Conservation (phyloP, 129 eudicot species). For the Tanacetum coccineum region DNA sequence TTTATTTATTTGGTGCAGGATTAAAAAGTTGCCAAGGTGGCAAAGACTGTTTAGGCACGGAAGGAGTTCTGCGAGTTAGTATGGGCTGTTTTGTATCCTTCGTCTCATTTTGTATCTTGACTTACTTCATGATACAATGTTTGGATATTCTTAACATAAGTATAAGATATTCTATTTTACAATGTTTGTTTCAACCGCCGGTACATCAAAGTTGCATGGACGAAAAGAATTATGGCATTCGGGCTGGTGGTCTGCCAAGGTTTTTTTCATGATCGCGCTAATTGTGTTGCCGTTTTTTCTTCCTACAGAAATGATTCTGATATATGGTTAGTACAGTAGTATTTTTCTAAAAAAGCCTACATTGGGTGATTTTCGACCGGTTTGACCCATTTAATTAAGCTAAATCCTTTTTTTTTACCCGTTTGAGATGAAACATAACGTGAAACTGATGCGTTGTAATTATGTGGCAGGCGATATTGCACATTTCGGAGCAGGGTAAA, state of each 20-base stretch:
- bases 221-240: constrained; percentile 75
- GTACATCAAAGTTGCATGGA: constrained; percentile 59
- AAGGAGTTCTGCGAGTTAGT: constrained; percentile 80
- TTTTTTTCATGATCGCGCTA: constrained; percentile 41
- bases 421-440: neutral
- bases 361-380: neutral
- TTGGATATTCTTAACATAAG: no score
- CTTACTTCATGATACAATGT: no score
- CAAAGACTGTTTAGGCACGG: constrained; percentile 68
- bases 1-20: constrained; percentile 36
- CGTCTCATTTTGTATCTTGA: no score
- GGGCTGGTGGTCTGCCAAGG: constrained; percentile 77
- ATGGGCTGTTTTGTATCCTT: constrained; percentile 90
- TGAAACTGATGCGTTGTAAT: constrained; percentile 7
- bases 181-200: constrained; percentile 72
- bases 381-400: neutral
- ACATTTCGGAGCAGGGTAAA: constrained; percentile 90
- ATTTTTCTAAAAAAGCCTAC: neutral
- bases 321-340: constrained; percentile 67
- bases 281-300: constrained; percentile 48
- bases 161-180: constrained; percentile 62
- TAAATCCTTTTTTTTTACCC: no score
- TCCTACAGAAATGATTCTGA: constrained; percentile 45
- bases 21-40: constrained; percentile 64
- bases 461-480: constrained; percentile 67